Percentiles rank a stretch among this genome's conserved stretches.
These are phyloP conservation scores for Tephrocybe sp. DNA, from an alignment of 768 basidiomycete species.

Conservation along the genomic window DNA sequence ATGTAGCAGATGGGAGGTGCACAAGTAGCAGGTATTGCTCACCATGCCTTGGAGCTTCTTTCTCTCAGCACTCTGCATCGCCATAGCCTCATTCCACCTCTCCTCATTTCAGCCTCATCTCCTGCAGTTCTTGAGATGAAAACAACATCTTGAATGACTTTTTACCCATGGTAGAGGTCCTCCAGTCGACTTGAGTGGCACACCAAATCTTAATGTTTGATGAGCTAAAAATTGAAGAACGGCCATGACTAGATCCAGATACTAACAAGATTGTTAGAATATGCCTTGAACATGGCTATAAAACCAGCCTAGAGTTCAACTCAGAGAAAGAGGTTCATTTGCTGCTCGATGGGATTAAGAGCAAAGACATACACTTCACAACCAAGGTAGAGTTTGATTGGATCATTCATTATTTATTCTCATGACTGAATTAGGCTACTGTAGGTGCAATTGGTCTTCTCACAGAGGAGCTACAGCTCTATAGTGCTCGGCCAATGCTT, in stretches of 20 bases:
- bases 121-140: conserved; percentile 8
- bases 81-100: conserved; percentile 12
- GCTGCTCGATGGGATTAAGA: no score
- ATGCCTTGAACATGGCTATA: conserved; percentile 22
- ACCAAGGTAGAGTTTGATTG: no score
- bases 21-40: conserved; percentile 19
- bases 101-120: conserved; percentile 14
- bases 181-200: not conserved
- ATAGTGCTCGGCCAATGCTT: conserved; percentile 22
- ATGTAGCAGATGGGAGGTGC: conserved; percentile 22
- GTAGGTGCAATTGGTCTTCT: conserved; percentile 25
- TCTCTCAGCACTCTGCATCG: conserved; percentile 14
- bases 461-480: conserved; percentile 21
- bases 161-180: not conserved
- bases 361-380: no score
- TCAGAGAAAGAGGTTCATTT: no score
- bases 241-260: conserved; percentile 21
- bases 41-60: conserved; percentile 16
- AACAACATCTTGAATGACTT: conserved; percentile 6
- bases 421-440: conserved; percentile 20
- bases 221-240: conserved; percentile 24
- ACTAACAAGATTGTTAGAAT: conserved; percentile 25
- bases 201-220: conserved; percentile 27
- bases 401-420: no score
- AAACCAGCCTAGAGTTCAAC: not conserved